Conservation (phyloP, 371 early-diverging fungal species). For the Capniomyces stellatus region DNA sequence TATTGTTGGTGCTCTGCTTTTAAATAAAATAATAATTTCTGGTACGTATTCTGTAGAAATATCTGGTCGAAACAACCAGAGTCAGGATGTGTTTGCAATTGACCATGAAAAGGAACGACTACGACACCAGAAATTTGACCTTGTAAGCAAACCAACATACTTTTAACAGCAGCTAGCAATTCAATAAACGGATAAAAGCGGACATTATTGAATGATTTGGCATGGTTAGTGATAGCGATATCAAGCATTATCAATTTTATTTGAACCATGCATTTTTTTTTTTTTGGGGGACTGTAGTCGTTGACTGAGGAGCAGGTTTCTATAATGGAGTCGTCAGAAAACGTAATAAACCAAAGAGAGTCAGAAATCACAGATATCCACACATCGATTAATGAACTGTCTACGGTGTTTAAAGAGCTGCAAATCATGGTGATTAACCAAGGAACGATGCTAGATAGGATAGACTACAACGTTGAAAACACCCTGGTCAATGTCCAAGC, state of each 20-base stretch:
- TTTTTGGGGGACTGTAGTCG: too few species aligned
- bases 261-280: too few species aligned
- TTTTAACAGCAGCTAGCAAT: too few species aligned
- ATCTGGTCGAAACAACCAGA: constrained; percentile 17
- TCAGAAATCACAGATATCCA: constrained; percentile 81
- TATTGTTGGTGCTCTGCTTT: too few species aligned
- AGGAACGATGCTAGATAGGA: constrained; percentile 89
- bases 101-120: constrained; percentile 11
- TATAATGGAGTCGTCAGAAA: constrained; percentile 48
- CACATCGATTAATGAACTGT: constrained; percentile 75
- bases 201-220: too few species aligned
- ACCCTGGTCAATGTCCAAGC: constrained; percentile 54
- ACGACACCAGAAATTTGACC: constrained; percentile 15
- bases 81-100: constrained; percentile 25
- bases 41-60: too few species aligned
- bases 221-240: too few species aligned
- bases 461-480: constrained; percentile 92
- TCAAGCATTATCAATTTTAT: too few species aligned
- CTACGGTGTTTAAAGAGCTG: constrained; percentile 78
- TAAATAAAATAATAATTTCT: too few species aligned
- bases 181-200: too few species aligned
- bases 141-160: too few species aligned
- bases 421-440: constrained; percentile 93
- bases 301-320: constrained; percentile 74
- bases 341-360: constrained; percentile 61